These are phyloP conservation scores for Cryphonectria parasitica DNA, from an alignment of 2,329 filamentous ascomycete genomes.

Conservation along the genomic window DNA sequence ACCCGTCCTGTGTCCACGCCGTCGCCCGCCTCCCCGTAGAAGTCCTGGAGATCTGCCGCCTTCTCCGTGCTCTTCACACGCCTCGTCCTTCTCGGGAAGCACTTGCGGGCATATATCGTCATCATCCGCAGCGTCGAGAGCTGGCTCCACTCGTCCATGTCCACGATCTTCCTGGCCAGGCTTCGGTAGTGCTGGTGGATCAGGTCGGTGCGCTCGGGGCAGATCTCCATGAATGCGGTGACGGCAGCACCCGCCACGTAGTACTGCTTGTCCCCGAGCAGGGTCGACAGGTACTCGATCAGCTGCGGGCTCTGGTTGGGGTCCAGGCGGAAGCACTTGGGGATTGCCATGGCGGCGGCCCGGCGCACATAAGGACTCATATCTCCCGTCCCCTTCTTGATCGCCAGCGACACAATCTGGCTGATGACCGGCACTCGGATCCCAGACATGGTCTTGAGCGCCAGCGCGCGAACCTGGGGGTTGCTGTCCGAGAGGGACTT, in stretches of 20 bases:
- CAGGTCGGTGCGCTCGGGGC: conserved; percentile 83
- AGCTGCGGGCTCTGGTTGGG: conserved; percentile 83
- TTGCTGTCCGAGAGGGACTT: conserved; percentile 94
- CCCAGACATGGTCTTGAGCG: conserved; percentile 93
- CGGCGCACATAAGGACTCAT: conserved; percentile 95
- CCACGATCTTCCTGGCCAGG: conserved; percentile 86
- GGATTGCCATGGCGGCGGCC: conserved; percentile 89
- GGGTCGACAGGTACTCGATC: conserved; percentile 74
- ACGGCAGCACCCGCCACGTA: conserved; percentile 96
- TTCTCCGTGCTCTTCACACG: conserved; percentile 51
- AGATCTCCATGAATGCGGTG: conserved; percentile 84
- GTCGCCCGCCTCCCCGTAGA: conserved; percentile 74
- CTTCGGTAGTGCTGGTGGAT: conserved; percentile 88
- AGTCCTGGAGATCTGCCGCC: conserved; percentile 63
- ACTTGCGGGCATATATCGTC: conserved; percentile 81
- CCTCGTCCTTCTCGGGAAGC: conserved; percentile 75
- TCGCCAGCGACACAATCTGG: conserved; percentile 93
- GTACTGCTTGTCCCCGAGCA: conserved; percentile 91
- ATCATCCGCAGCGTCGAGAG: conserved; percentile 80
- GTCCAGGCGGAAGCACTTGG: conserved; percentile 93
- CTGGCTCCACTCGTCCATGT: conserved; percentile 99
- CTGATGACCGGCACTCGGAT: conserved; percentile 98
- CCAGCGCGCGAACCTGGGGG: conserved; percentile 87
- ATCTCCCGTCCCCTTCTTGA: conserved; percentile 90
- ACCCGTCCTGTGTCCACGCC: conserved; percentile 53